Evolutionary conservation across 345 rosid species (phyloP).

Genomic region (Eucalyptus grandis): DNA sequence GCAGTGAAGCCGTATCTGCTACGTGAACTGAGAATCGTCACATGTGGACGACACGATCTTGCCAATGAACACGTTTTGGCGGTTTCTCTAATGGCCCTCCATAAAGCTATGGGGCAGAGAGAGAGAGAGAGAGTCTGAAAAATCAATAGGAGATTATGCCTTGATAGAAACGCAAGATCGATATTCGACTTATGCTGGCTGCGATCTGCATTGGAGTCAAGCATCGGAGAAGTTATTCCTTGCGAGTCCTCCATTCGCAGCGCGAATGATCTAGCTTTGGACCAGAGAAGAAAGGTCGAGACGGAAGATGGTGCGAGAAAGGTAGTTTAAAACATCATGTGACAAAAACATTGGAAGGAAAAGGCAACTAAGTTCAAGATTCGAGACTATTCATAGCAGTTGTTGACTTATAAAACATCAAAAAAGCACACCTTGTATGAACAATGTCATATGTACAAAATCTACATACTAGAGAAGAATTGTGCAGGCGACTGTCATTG

Average conservation of each 20-base stretch:
- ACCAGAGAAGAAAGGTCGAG: background rate
- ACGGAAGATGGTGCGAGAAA: background rate
- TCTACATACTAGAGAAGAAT: background rate
- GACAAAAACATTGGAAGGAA: background rate
- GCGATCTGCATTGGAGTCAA: background rate
- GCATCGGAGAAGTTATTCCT: background rate
- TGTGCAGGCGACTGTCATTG: background rate
- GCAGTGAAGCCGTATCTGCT: background rate
- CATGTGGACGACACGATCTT: background rate
- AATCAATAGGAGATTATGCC: background rate
- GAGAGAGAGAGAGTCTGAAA: background rate
- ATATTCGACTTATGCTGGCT: background rate
- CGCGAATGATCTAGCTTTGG: background rate
- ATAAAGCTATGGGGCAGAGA: background rate
- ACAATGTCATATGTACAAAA: background rate
- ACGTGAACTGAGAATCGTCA: background rate
- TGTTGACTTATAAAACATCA: background rate
- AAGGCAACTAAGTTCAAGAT: background rate
- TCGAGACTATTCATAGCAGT: background rate
- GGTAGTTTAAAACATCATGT: background rate
- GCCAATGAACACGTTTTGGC: background rate
- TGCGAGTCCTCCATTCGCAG: background rate
- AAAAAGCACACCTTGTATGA: background rate
- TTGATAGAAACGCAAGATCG: background rate
- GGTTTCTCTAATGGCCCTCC: background rate